Evolutionary conservation across 2,329 filamentous ascomycete genomes (phyloP).

Genomic region (Didymella exigua): DNA sequence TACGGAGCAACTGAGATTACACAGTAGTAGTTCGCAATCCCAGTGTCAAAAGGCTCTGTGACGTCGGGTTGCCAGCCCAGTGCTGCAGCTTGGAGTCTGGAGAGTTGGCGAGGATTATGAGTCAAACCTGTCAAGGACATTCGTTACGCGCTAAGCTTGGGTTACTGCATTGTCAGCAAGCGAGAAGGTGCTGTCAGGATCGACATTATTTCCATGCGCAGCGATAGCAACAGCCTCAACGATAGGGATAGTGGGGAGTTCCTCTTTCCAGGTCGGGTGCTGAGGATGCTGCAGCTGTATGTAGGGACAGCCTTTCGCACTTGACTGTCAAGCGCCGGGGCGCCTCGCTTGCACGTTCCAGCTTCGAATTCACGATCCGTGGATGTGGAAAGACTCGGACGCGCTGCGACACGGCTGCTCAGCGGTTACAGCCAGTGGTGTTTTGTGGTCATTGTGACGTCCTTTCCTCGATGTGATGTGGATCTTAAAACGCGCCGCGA

Average conservation of each 20-base stretch:
- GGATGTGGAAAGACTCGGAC: neutral
- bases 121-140: neutral
- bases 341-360: neutral
- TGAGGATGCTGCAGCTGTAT: neutral
- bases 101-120: neutral
- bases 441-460: neutral
- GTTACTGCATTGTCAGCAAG: neutral
- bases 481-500: too few relatives aligned
- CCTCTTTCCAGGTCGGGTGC: neutral
- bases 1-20: neutral
- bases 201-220: neutral
- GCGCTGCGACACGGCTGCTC: neutral
- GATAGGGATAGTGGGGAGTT: neutral
- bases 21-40: too few relatives aligned
- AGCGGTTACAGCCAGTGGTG: neutral
- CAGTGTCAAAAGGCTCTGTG: too few relatives aligned
- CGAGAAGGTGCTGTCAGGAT: too few relatives aligned
- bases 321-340: neutral
- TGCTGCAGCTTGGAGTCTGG: too few relatives aligned
- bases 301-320: neutral
- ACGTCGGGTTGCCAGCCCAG: too few relatives aligned
- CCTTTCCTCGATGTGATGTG: too few relatives aligned
- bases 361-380: neutral
- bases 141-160: neutral
- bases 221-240: neutral